Base-by-base conservation (phyloP, 768 basidiomycete genomes). In the Udeniomyces megalosporus region DNA sequence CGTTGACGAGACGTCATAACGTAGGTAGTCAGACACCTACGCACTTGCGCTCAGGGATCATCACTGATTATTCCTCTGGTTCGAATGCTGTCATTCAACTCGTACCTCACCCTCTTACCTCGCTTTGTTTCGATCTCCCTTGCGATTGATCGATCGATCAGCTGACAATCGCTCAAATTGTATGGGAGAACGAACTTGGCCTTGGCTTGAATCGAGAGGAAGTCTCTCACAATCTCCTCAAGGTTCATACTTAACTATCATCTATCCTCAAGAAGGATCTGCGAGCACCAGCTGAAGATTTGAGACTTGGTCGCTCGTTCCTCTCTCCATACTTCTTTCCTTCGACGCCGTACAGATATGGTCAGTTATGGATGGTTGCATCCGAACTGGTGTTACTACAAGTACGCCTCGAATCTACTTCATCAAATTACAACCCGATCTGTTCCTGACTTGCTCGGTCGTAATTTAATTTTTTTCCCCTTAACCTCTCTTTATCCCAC, bases 331-430 rank as follows among this genome's bases (percentile, higher is more conserved):
- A 62, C 50, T 24, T 54, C 88, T 67, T 80, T 82, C 78, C n/a
- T n/a, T n/a, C n/a, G n/a, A n/a, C n/a, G n/a, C n/a, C n/a, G n/a
- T n/a, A n/a, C 80, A 81, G 29, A 89, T 92, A 51, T 93, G 90
- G 90, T 70, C 76, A 58, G 88, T 90, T 4, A 95, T 95, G 92
- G 89, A 93, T 70, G 81, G 84, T 61, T 92, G 88, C 71, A 96
- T 95, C 65, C 84, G 72, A 1, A 79, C 80, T 2, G 92, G 92
- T 22, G 90, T 96, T 10, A 84, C 86, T 2, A 79, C 88, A 11
- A 57, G 62, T 63, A 38, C 14, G 62, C 52, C 24, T 8, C 24
- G 17, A 3, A 14, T 4, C 22, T 20, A 17, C 28, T 4, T 42
- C 51, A 4, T 22, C 22, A 1, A 20, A 42, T 47, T 8, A 46